phyloP scores from a whole-genome alignment of 1,139 yeast species.

The Arxiozyma bovina region DNA sequence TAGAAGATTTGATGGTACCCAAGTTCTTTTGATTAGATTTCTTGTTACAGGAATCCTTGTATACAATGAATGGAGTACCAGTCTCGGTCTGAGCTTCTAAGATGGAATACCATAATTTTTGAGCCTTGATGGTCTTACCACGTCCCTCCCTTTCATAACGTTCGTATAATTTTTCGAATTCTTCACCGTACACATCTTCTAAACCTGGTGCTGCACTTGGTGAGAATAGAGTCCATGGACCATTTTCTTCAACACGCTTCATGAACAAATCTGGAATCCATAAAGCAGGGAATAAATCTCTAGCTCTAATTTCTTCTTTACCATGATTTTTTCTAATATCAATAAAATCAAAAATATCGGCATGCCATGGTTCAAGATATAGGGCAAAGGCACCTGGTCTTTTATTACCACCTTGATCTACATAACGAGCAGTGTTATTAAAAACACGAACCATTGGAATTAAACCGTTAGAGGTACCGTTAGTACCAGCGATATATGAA shows the following conservation, averaged over 20 bases:
- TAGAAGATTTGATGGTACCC: slow-evolving; percentile 81
- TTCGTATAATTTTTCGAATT: slow-evolving; percentile 60
- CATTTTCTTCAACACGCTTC: slow-evolving; percentile 74
- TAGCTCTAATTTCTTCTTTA: slow-evolving; percentile 79
- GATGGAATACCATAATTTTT: slow-evolving; percentile 78
- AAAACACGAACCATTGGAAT: slow-evolving; percentile 85
- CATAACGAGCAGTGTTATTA: slow-evolving; percentile 85
- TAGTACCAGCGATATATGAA: slow-evolving; percentile 78
- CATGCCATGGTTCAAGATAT: slow-evolving; percentile 88
- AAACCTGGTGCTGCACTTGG: slow-evolving; percentile 85
- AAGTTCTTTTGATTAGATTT: slow-evolving; percentile 80
- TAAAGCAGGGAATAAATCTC: slow-evolving; percentile 78
- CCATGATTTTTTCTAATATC: slow-evolving; percentile 86
- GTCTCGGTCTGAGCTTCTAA: slow-evolving; percentile 87
- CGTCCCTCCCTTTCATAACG: slow-evolving; percentile 45
- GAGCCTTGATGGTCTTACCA: slow-evolving; percentile 51
- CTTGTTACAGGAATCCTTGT: slow-evolving; percentile 77
- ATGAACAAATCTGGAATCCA: slow-evolving; percentile 88
- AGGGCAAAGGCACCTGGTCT: slow-evolving; percentile 90
- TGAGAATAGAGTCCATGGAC: slow-evolving; percentile 76
- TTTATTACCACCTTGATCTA: slow-evolving; percentile 90
- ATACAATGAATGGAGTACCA: slow-evolving; percentile 86
- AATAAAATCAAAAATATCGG: slow-evolving; percentile 71
- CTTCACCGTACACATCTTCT: slow-evolving; percentile 71
- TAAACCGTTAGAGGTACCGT: slow-evolving; percentile 84